These are phyloP conservation scores for Agrocybe chaxingu DNA, from an alignment of 768 basidiomycete species.

Conservation along the genomic window DNA sequence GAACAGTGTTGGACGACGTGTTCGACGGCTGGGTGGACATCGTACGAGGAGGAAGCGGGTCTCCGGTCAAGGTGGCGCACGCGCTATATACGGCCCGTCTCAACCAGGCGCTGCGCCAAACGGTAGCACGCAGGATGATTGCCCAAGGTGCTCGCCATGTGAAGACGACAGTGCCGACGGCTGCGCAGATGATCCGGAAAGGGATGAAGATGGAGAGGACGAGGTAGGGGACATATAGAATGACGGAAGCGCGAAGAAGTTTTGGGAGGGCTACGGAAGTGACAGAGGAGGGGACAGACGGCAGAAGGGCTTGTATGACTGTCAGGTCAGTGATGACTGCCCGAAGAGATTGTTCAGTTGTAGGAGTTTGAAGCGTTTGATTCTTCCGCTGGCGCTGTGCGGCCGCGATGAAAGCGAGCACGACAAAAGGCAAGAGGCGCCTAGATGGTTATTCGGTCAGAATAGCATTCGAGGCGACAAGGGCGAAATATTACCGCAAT, in stretches of 20 bases:
- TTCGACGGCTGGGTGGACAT: slow-evolving; percentile 31
- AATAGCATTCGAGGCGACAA: slow-evolving; percentile 6
- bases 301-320: slow-evolving; percentile 58
- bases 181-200: slow-evolving; percentile 56
- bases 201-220: slow-evolving; percentile 60
- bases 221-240: slow-evolving; percentile 66
- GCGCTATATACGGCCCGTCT: slow-evolving; percentile 58
- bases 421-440: slow-evolving; percentile 53
- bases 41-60: slow-evolving; percentile 42
- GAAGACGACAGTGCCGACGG: slow-evolving; percentile 56
- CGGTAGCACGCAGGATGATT: slow-evolving; percentile 43
- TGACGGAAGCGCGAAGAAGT: slow-evolving; percentile 53
- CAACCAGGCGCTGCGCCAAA: slow-evolving; percentile 66
- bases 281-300: slow-evolving; percentile 30
- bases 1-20: slow-evolving; percentile 29
- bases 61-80: slow-evolving; percentile 52
- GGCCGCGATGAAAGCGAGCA: slow-evolving; percentile 6
- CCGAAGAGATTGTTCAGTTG: slow-evolving; percentile 18
- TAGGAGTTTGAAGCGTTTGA: slow-evolving; percentile 6
- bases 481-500: slow-evolving; percentile 28
- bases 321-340: slow-evolving; percentile 59
- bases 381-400: slow-evolving; percentile 10
- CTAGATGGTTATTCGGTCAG: slow-evolving; percentile 27
- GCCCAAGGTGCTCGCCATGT: slow-evolving; percentile 71
- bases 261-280: slow-evolving; percentile 26